Percentiles rank a stretch among this genome's conserved stretches.
These are phyloP conservation scores for Sutorius eximius DNA, from an alignment of 1,284 basidiomycete genomes.

Conservation along the genomic window DNA sequence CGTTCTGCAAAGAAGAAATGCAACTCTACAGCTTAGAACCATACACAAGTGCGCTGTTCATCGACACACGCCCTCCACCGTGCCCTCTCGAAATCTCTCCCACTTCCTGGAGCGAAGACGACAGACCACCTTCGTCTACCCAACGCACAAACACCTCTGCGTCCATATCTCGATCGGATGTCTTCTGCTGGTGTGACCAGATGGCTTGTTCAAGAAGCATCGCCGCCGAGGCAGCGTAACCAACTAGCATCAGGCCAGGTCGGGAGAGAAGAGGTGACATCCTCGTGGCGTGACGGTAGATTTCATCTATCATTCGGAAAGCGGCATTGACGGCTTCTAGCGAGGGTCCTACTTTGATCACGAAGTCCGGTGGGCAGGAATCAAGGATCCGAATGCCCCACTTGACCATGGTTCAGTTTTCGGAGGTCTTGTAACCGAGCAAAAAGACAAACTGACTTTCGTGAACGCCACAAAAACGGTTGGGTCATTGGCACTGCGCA, in stretches of 20 bases:
- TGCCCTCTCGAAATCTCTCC: constrained; percentile 32
- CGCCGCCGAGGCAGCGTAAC: constrained; percentile 48
- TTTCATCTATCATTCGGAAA: constrained; percentile 29
- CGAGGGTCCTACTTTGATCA: constrained; percentile 24
- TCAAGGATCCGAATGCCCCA: constrained; percentile 52
- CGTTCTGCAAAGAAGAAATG: constrained; percentile 9
- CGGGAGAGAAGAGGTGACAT: constrained; percentile 50
- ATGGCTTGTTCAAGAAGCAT: constrained; percentile 66
- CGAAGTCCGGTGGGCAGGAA: constrained; percentile 40
- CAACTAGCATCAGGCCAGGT: constrained; percentile 57
- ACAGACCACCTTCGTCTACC: constrained; percentile 53
- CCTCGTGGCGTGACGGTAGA: constrained; percentile 18
- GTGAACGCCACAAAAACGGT: constrained; percentile 39
- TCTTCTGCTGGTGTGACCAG: constrained; percentile 48
- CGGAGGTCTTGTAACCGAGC: too few species aligned
- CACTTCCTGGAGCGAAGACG: constrained; percentile 42
- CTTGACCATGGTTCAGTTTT: constrained; percentile 35
- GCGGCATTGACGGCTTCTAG: constrained; percentile 38
- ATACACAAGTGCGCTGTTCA: constrained; percentile 34
- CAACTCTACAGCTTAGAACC: constrained; percentile 18
- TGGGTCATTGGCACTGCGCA: constrained; percentile 49
- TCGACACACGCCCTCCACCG: constrained; percentile 31
- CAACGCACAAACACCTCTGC: constrained; percentile 57
- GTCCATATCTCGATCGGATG: constrained; percentile 43
- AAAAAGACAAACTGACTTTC: constrained; percentile 29